Evolutionary conservation across 2,329 filamentous ascomycete genomes (phyloP).

Genomic region (Rutstroemia sp.): DNA sequence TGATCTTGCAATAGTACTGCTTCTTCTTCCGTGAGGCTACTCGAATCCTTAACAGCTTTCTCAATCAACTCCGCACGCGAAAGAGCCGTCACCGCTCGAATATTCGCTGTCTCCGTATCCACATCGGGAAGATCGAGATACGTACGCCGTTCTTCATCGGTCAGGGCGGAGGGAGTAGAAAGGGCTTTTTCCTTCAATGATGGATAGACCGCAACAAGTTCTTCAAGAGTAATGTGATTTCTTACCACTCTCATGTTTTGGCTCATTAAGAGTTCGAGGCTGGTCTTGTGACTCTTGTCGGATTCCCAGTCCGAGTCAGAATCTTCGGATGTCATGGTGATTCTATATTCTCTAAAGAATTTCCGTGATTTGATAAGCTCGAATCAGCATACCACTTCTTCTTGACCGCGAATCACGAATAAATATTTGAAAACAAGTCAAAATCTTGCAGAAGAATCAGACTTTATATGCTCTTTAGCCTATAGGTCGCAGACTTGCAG

Average conservation of each 20-base stretch:
- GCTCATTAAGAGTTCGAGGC: neutral
- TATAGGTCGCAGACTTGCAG: too few relatives aligned
- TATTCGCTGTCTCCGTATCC: slow-evolving; percentile 6
- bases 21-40: slow-evolving; percentile 3
- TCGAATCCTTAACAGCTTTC: neutral
- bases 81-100: slow-evolving; percentile 4
- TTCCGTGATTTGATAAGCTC: too few relatives aligned
- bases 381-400: too few relatives aligned
- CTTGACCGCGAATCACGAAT: too few relatives aligned
- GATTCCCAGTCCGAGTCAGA: too few relatives aligned
- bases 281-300: too few relatives aligned
- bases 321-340: too few relatives aligned
- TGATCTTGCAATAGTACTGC: neutral
- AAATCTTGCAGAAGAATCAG: too few relatives aligned
- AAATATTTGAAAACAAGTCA: too few relatives aligned
- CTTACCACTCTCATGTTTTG: slow-evolving; percentile 5
- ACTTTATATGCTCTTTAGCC: too few relatives aligned
- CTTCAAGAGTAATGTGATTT: slow-evolving; percentile 1
- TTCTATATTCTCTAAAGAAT: too few relatives aligned
- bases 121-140: slow-evolving; percentile 8
- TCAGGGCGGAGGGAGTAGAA: neutral
- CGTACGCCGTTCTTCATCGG: slow-evolving; percentile 3
- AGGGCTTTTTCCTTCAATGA: slow-evolving; percentile 9
- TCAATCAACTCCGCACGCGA: slow-evolving; percentile 4
- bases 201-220: slow-evolving; percentile 6